These are phyloP conservation scores for Colletotrichum nymphaeae DNA, from an alignment of 2,329 filamentous ascomycete genomes.

Conservation along the genomic window DNA sequence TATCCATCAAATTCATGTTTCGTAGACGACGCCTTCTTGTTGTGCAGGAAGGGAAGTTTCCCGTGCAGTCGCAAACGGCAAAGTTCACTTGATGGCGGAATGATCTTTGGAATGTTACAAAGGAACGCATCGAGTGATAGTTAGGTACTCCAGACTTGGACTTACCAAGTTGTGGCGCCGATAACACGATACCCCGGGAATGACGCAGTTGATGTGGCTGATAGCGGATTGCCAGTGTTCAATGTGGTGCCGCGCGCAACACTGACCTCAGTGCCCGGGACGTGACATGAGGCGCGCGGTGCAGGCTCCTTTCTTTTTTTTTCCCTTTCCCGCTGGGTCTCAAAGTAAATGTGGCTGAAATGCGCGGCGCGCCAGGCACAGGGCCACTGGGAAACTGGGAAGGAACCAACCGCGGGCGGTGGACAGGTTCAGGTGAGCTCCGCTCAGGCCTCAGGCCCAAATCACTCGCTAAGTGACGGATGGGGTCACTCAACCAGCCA, in stretches of 20 bases:
- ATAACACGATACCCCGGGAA: neutral
- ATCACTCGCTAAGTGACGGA: slow-evolving; percentile 25
- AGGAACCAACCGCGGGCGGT: neutral
- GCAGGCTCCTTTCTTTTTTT: neutral
- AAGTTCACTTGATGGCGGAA: neutral
- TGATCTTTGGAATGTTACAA: neutral
- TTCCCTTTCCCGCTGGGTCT: neutral
- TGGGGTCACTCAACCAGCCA: slow-evolving; percentile 21
- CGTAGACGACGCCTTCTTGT: neutral
- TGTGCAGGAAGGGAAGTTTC: neutral
- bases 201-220: slow-evolving; percentile 10
- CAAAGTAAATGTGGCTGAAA: neutral
- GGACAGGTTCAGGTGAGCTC: slow-evolving; percentile 10
- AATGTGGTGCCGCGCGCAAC: neutral
- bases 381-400: neutral
- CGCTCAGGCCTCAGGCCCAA: slow-evolving; percentile 31
- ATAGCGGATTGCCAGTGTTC: neutral
- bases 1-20: slow-evolving; percentile 19
- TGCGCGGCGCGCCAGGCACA: neutral
- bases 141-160: no score
- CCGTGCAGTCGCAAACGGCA: neutral
- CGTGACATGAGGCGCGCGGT: neutral
- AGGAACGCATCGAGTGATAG: neutral
- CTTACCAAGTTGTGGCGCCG: slow-evolving; percentile 1
- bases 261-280: neutral